Percentiles rank a stretch among this genome's conserved stretches.
These are phyloP conservation scores for Leucaena leucocephala DNA, from an alignment of 306 rosid species.

Conservation along the genomic window DNA sequence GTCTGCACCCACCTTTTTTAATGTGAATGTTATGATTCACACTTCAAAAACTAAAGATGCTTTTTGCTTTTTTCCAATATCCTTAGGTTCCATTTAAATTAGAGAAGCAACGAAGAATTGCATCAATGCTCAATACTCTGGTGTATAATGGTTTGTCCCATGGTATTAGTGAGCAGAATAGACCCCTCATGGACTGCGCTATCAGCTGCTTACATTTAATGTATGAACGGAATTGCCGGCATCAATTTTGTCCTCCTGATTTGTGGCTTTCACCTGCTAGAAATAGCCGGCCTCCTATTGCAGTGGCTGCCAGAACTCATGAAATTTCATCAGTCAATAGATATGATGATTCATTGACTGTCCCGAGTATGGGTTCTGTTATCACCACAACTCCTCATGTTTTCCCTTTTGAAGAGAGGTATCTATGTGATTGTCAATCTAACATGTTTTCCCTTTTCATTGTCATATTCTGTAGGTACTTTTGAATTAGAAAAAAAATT, in stretches of 20 bases:
- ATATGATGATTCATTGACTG: slow-evolving; percentile 61
- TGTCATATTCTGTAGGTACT: slow-evolving; percentile 12
- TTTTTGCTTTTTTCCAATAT: slow-evolving; percentile 42
- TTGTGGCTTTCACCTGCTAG: slow-evolving; percentile 97
- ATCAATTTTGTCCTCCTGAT: slow-evolving; percentile 82
- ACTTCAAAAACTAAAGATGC: slow-evolving; percentile 30
- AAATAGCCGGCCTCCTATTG: slow-evolving; percentile 82
- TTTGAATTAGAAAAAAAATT: slow-evolving; percentile 5
- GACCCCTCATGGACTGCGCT: slow-evolving; percentile 82
- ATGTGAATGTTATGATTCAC: slow-evolving; percentile 2
- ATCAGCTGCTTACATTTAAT: slow-evolving; percentile 91
- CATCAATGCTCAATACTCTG: slow-evolving; percentile 82
- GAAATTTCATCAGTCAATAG: slow-evolving; percentile 70
- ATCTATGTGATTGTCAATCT: slow-evolving; percentile 31
- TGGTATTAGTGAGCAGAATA: slow-evolving; percentile 57
- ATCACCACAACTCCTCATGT: slow-evolving; percentile 82
- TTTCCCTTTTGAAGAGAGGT: slow-evolving; percentile 98
- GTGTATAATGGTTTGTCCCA: slow-evolving; percentile 84
- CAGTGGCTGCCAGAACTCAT: slow-evolving; percentile 93
- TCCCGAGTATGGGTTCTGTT: slow-evolving; percentile 62
- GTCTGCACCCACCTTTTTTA: slow-evolving; percentile 5
- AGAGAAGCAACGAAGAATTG: slow-evolving; percentile 87
- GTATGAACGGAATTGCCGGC: slow-evolving; percentile 99
- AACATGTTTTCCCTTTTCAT: not conserved
- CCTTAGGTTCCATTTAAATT: slow-evolving; percentile 83